Base-by-base conservation (phyloP, 306 rosid genomes). In the Sicyos edulis region DNA sequence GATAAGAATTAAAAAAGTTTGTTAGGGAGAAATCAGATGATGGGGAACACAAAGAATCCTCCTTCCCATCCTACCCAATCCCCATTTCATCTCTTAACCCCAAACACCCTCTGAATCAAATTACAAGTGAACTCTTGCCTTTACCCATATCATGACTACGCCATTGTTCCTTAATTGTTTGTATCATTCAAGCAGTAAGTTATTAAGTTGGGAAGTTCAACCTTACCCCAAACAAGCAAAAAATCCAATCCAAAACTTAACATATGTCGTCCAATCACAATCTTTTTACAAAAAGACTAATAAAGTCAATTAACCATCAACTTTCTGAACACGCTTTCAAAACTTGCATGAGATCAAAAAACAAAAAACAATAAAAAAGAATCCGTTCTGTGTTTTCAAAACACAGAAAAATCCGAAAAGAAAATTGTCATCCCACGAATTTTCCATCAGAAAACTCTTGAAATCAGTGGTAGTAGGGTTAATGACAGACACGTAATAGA, bases 201-300 rank as follows among this genome's bases (percentile, higher is more conserved):
- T 71, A 6, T 9, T 54, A 54, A 54, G 34, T 64, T 10, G 50
- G 32, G 4, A 50, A 68, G 20, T 34, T 71, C 51, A 71, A 71
- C 20, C 55, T 52, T 12, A 32, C 75, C 37, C 63, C 59, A 42
- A 71, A 54, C 32, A 54, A 32, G 54, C 21, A 22, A 54, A 29
- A 68, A 71, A 8, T 1, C 20, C 64, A 71, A 71, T 71, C 52
- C 37, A 24, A 68, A 44, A 47, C 22, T 20, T 68, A 64, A 37
- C 22, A 64, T 17, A 19, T 17, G 16, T 10, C n/a, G 32, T 10
- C 52, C 13, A 12, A 44, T 20, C 45, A 65, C 44, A 20, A 44
- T 42, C 37, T 1, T 32, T 32, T 32, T 65, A n/a, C 5, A 5
- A 0, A 65, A 65, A 42, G 3, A 44, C 10, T 5, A 50, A 65